Evolutionary conservation across 257 asterid species (phyloP), one percentile per base, ranked within the genome.

Genomic region (Penstemon newberryi): DNA sequence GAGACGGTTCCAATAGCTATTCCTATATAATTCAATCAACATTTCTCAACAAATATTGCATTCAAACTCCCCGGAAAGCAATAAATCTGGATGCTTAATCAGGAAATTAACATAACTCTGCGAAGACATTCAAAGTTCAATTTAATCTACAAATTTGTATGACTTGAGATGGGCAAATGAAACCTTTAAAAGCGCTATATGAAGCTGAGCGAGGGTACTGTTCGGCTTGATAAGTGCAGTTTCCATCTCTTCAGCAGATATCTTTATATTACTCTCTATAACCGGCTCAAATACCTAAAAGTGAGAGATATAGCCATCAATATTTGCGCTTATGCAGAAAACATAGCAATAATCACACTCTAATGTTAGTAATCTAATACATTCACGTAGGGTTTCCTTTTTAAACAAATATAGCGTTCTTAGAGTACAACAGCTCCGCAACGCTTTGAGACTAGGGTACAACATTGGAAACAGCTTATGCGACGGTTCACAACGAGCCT

Each of bases 231-330:
- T 85, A 65, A 92, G 88, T 5, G 91, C 96, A 13, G 85, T 76
- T 80, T 92, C 98, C 13, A 90, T 73, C 64, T 92, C 96, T 78
- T 92, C 95, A 37, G 97, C 95, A n/a, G 98, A 85, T 64, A 82
- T 62, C 87, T 85, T 86, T 75, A 86, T 15, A 45, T 77, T 76
- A 56, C 66, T 73, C 74, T 71, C 66, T 49, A 92, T 79, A 41
- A 88, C 79, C 6, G 90, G 93, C 79, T 82, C 87, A 76, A 90
- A 92, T 7, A 90, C 89, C 98, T 92, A 68, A 13, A 73, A 25
- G 47, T 46, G 63, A 63, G 41, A 54, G 8, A 44, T 8, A 63
- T 6, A 38, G 63, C 67, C 63, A 59, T 73, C 64, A 39, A 52
- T 39, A 39, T 38, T 49, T 13, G 54, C 39, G 59, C 41, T 49